Conservation (phyloP, 73 alveolate species). For the Symbiodinium natans region DNA sequence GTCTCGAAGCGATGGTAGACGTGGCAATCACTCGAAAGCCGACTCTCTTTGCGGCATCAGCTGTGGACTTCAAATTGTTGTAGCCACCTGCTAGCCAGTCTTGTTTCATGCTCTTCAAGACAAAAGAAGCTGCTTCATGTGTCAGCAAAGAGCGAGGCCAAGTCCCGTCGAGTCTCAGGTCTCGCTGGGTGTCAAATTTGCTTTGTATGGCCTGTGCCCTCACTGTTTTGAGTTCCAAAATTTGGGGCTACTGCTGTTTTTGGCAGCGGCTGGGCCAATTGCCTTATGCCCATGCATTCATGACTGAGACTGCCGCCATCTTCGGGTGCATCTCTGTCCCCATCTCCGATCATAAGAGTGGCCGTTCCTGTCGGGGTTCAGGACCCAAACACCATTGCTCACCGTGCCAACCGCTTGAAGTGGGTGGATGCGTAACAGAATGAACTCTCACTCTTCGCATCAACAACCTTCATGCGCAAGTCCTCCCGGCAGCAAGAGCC, state of each 20-base stretch:
- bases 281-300: too few relatives aligned
- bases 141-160: too few relatives aligned
- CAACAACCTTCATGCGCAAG: too few relatives aligned
- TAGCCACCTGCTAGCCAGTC: slow-evolving; percentile 64
- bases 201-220: too few relatives aligned
- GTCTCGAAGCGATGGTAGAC: slow-evolving; percentile 37
- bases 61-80: slow-evolving; percentile 13
- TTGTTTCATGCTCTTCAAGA: too few relatives aligned
- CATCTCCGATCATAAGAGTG: slow-evolving; percentile 47
- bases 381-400: not conserved
- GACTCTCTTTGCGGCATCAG: not conserved
- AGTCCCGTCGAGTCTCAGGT: too few relatives aligned
- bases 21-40: slow-evolving; percentile 46
- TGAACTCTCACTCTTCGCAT: too few relatives aligned
- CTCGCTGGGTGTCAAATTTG: too few relatives aligned
- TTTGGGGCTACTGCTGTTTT: too few relatives aligned
- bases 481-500: not conserved
- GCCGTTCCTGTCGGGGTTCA: slow-evolving; percentile 28
- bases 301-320: slow-evolving; percentile 12
- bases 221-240: too few relatives aligned
- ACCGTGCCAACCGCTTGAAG: not conserved
- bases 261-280: too few relatives aligned
- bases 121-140: too few relatives aligned
- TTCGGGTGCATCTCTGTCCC: slow-evolving; percentile 15
- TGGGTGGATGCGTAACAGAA: not conserved